A percentile compares a stretch with the other conserved stretches of the same genome.
Conservation (phyloP, 1,139 yeast species). For the Taphrina populina region DNA sequence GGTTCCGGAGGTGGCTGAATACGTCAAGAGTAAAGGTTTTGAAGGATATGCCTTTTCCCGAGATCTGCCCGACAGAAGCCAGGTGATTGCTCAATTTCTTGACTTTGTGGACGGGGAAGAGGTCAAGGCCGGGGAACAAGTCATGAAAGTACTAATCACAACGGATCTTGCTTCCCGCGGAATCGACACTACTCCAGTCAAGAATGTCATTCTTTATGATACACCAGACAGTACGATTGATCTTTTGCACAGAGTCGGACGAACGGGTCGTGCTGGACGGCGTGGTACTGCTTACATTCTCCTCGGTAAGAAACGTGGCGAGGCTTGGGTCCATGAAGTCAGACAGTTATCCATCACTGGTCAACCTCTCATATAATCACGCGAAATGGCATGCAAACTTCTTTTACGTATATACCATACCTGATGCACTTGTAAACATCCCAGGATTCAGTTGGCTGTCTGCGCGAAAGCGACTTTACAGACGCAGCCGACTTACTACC, state of each 20-base stretch:
- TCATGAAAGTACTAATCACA: conserved; percentile 67
- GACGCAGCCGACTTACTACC: conserved; percentile 24
- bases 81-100: conserved; percentile 61
- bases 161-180: conserved; percentile 92
- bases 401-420: not conserved
- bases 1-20: conserved; percentile 58
- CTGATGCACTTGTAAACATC: not conserved
- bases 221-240: conserved; percentile 83
- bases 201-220: conserved; percentile 80
- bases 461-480: conserved; percentile 16
- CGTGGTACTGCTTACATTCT: conserved; percentile 83
- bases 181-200: conserved; percentile 74
- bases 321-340: conserved; percentile 77
- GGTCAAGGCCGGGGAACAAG: conserved; percentile 33
- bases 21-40: conserved; percentile 60
- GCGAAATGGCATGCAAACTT: not conserved
- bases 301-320: conserved; percentile 61
- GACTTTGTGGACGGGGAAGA: conserved; percentile 41
- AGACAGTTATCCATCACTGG: conserved; percentile 42
- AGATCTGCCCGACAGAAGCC: conserved; percentile 59
- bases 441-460: conserved; percentile 25
- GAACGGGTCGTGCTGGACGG: conserved; percentile 91
- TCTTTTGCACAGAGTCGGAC: conserved; percentile 84
- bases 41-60: conserved; percentile 67
- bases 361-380: conserved; percentile 16